Conservation (phyloP, 169 alveolate genomes). For the Cryptosporidium felis region DNA sequence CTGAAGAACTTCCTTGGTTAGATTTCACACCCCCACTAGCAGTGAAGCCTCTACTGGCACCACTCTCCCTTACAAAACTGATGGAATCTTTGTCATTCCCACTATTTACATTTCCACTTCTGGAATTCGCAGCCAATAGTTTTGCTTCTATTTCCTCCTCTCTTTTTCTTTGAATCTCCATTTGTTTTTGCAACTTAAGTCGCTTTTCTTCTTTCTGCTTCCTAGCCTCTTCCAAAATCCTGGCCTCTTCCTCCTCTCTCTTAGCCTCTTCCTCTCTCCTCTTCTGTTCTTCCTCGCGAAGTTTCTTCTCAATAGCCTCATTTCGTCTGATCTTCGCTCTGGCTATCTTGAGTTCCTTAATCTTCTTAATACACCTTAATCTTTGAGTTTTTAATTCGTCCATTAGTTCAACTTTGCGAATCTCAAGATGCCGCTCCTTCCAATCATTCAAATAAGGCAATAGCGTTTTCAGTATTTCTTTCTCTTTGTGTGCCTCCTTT, state of each 20-base stretch:
- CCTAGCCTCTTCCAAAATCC: slow-evolving; percentile 75
- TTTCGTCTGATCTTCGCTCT: slow-evolving; percentile 82
- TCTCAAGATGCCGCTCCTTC: slow-evolving; percentile 39
- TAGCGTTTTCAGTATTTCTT: slow-evolving; percentile 72
- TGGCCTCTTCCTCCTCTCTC: slow-evolving; percentile 53
- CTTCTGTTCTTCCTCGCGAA: slow-evolving; percentile 80
- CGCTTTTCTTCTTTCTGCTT: slow-evolving; percentile 77
- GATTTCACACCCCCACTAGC: neutral
- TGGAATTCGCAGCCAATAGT: slow-evolving; percentile 31
- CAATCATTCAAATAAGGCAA: slow-evolving; percentile 47
- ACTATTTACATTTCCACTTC: neutral
- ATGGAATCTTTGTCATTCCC: neutral
- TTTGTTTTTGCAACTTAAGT: slow-evolving; percentile 73
- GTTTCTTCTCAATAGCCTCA: slow-evolving; percentile 75
- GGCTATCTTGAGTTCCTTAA: slow-evolving; percentile 79
- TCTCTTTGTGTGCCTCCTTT: slow-evolving; percentile 71
- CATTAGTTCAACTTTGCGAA: slow-evolving; percentile 49
- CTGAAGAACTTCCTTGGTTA: slow-evolving; percentile 24
- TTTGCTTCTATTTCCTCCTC: slow-evolving; percentile 76
- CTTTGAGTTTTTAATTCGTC: slow-evolving; percentile 22
- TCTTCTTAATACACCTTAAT: slow-evolving; percentile 74
- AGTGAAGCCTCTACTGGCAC: neutral
- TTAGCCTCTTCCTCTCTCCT: slow-evolving; percentile 79
- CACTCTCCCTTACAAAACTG: neutral
- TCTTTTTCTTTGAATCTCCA: slow-evolving; percentile 75